Conservation (phyloP, 441 rosid species). For the Capsella rubella region DNA sequence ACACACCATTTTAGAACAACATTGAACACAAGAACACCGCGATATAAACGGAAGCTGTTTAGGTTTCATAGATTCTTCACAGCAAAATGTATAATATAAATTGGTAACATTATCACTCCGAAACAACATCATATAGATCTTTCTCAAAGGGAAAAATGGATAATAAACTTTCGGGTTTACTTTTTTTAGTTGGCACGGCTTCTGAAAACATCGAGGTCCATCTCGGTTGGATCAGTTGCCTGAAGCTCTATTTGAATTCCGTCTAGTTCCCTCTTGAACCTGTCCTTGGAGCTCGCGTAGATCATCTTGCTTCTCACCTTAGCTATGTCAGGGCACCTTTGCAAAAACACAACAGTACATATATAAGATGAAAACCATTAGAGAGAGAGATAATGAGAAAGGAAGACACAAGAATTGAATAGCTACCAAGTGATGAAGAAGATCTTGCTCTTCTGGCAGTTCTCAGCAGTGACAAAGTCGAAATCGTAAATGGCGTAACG, state of each 20-base stretch:
- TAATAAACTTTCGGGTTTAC: slow-evolving; percentile 31
- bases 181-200: slow-evolving; percentile 49
- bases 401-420: not conserved
- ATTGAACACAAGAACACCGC: slow-evolving; percentile 11
- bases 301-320: slow-evolving; percentile 70
- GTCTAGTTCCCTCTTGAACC: slow-evolving; percentile 52
- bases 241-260: slow-evolving; percentile 60
- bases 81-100: slow-evolving; percentile 47
- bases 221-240: slow-evolving; percentile 60
- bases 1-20: slow-evolving; percentile 13
- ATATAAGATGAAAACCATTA: not conserved
- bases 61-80: slow-evolving; percentile 43
- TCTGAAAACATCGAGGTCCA: slow-evolving; percentile 57
- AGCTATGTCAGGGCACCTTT: slow-evolving; percentile 56
- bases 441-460: slow-evolving; percentile 62
- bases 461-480: slow-evolving; percentile 59
- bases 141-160: slow-evolving; percentile 9
- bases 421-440: slow-evolving; percentile 61
- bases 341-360: no score
- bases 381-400: not conserved
- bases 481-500: slow-evolving; percentile 62
- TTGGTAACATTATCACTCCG: slow-evolving; percentile 23
- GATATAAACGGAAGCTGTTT: slow-evolving; percentile 44
- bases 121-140: slow-evolving; percentile 30
- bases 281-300: slow-evolving; percentile 61